Base-by-base conservation (phyloP, 768 basidiomycete species). In the Pilatotrama ljubarskyi region DNA sequence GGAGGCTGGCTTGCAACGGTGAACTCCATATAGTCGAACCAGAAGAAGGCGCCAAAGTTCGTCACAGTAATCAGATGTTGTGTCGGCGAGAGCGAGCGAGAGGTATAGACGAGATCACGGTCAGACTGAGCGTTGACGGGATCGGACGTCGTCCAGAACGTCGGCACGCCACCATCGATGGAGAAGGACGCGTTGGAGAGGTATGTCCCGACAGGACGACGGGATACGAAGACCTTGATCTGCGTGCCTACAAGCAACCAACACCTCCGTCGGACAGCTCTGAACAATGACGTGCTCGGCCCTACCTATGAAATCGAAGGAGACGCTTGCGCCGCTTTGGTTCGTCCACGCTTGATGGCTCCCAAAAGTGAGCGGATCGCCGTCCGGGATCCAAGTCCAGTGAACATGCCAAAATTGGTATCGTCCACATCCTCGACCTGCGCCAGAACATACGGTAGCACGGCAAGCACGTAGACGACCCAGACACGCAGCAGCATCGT, bases 281-380 rank as follows among this genome's bases (percentile, higher is more conserved):
- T 17, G 38, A 22, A 2, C n/a, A 11, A n/a, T 4, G 5, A 41
- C 15, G n/a, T 9, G 18, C 13, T 20, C 0, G 5, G 22, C 22
- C 48, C 15, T 15, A 61, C 60, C 54, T 17, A 61, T 61, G 54
- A 61, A 61, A 37, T 61, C 41, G 42, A 61, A 56, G 5, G 35
- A 29, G 5, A 61, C 54, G 29, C 42, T 51, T 3, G 60, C 60
- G 22, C 60, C 60, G 41, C 54, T 55, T 22, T 61, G 54, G 36
- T 61, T 61, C 42, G 60, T 61, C 60, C 60, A 61, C 8, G 54
- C 55, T 14, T 56, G 54, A 35, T 61, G 60, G 26, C 29, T 17
- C 6, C 54, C 54, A 15, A 51, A 61, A 2, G 60, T 43, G 35
- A 55, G 24, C 5, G 60, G 60, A 20, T 61, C 60, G 9, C 50